Conservation (phyloP, 2,329 filamentous ascomycete species). For the Fusarium redolens region DNA sequence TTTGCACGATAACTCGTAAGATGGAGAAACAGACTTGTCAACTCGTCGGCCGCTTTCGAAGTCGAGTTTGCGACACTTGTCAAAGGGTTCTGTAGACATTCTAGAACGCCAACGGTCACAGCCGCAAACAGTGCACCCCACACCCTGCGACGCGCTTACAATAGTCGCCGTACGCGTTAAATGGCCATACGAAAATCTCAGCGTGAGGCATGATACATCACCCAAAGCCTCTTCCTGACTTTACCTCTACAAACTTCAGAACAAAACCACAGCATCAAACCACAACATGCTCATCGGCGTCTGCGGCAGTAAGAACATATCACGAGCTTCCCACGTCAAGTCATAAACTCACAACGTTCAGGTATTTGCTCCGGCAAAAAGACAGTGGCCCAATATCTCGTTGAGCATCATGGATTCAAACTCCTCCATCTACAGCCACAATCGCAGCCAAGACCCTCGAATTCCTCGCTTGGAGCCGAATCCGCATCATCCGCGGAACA, state of each 20-base stretch:
- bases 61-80: not conserved
- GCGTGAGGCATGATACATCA: not conserved
- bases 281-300: slow-evolving; percentile 78
- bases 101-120: slow-evolving; percentile 18
- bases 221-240: not conserved
- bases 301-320: slow-evolving; percentile 70
- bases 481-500: slow-evolving; percentile 21
- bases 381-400: slow-evolving; percentile 87
- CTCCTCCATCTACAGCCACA: slow-evolving; percentile 68
- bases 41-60: slow-evolving; percentile 16
- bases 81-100: slow-evolving; percentile 20
- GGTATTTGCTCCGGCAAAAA: slow-evolving; percentile 94
- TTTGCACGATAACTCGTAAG: slow-evolving; percentile 6
- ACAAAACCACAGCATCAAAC: not conserved
- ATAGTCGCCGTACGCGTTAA: slow-evolving; percentile 33
- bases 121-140: slow-evolving; percentile 26
- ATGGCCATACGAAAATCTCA: slow-evolving; percentile 7
- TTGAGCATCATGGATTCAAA: slow-evolving; percentile 84
- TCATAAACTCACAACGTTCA: slow-evolving; percentile 51
- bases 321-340: not conserved
- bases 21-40: slow-evolving; percentile 29
- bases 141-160: slow-evolving; percentile 35
- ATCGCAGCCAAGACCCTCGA: slow-evolving; percentile 9
- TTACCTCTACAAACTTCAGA: not conserved
- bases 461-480: slow-evolving; percentile 10